Conservation (phyloP, 768 basidiomycete genomes). For the Chalciporus chontae region DNA sequence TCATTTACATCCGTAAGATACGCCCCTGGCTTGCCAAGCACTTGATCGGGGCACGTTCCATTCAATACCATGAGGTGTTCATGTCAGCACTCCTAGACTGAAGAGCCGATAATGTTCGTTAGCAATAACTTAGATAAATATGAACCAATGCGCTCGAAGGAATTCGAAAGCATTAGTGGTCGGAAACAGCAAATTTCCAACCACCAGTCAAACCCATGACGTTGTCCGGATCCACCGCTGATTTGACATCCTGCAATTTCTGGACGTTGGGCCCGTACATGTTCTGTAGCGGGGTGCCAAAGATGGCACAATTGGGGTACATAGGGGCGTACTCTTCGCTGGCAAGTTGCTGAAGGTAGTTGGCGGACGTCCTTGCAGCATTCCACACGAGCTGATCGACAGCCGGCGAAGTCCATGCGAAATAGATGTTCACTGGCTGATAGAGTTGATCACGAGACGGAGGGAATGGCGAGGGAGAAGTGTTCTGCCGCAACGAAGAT, state of each 20-base stretch:
- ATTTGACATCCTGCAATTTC: constrained; percentile 39
- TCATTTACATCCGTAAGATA: too few relatives aligned
- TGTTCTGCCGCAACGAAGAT: constrained; percentile 35
- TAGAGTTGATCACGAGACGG: constrained; percentile 34
- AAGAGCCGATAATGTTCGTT: too few relatives aligned
- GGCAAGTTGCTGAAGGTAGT: constrained; percentile 34
- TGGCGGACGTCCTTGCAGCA: constrained; percentile 36
- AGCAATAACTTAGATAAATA: too few relatives aligned
- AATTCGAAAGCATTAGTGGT: too few relatives aligned
- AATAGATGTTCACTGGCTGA: constrained; percentile 47
- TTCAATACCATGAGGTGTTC: too few relatives aligned
- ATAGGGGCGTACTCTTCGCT: constrained; percentile 29
- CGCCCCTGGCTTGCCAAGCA: too few relatives aligned
- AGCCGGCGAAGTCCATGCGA: constrained; percentile 1
- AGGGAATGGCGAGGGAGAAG: constrained; percentile 43
- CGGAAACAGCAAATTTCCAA: constrained; percentile 38
- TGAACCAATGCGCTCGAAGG: too few relatives aligned
- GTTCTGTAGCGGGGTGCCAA: constrained; percentile 42
- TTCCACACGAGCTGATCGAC: constrained; percentile 25
- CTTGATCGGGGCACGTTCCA: too few relatives aligned
- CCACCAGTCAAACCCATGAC: constrained; percentile 64
- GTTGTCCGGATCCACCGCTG: constrained; percentile 46
- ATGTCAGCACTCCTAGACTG: too few relatives aligned
- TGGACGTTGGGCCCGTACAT: constrained; percentile 46
- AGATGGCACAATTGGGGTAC: constrained; percentile 60